Evolutionary conservation across 805 yeast species (phyloP), one percentile per base, ranked within the genome.

Genomic region (Suhomyces sp.): DNA sequence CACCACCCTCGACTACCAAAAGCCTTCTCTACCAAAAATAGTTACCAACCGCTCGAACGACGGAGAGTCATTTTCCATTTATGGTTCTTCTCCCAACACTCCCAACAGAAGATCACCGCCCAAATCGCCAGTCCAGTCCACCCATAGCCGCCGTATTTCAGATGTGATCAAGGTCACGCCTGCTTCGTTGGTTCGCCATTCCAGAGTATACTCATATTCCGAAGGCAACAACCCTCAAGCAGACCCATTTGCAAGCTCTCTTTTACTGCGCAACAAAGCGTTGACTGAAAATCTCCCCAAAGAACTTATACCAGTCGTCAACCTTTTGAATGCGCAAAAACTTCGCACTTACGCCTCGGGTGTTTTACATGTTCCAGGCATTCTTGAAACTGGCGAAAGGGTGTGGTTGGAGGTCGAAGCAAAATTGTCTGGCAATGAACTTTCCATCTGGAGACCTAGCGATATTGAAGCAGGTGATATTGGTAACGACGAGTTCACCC

Each of bases 301-400:
- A 13, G 93, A 88, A 62, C 73, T 89, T 62, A 68, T 82, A 13
- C 96, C 96, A 0, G 78, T 87, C 9, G 79, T 89, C 37, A 84
- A 89, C 19, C 74, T 89, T 57, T 73, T 87, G 50, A 80, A 81
- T 44, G 84, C 91, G 17, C 96, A 89, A 62, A 82, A 82, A 55
- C 76, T 82, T 21, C 76, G 96, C 46, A 74, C 81, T 6, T 89
- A 89, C 65, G 75, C 72, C 44, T 80, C 76, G 48, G 87, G 88
- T 19, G 68, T 68, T 3, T 60, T 78, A 75, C 62, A 59, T 67
- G 69, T 66, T 29, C 60, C 62, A n/a, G 62, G 60, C 17, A 43
- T 53, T 20, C 51, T 59, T 19, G 54, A 55, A 6, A 52, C 53
- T 37, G 63, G 59, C 29, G 65, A 66, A 41, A 55, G 53, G 22